Percentiles rank a stretch among this genome's conserved stretches.
Conservation (phyloP, 352 stramenopile genomes). For the Elongisporangium undulatum region DNA sequence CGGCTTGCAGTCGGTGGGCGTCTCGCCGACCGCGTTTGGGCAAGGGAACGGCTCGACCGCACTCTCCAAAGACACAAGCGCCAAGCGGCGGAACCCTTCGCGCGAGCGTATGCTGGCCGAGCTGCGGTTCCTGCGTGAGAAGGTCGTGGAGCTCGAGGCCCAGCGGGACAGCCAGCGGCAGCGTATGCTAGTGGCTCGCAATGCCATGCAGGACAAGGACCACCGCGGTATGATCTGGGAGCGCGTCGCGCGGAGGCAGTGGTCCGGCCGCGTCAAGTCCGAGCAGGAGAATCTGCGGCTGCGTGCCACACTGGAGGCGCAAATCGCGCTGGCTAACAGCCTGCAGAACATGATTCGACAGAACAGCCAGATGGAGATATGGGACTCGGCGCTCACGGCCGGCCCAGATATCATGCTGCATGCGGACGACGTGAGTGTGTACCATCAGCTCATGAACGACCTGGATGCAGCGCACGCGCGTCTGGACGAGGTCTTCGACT, state of each 20-base stretch:
- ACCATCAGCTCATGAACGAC: constrained; percentile 29
- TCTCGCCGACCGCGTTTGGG: not conserved
- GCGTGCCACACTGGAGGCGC: constrained; percentile 28
- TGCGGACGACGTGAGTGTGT: constrained; percentile 9
- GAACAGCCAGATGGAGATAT: constrained; percentile 21
- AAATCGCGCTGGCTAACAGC: constrained; percentile 41
- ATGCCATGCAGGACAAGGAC: not conserved
- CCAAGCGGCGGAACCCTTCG: constrained; percentile 38
- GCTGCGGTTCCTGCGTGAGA: constrained; percentile 30
- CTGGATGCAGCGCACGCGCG: constrained; percentile 31
- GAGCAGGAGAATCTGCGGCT: constrained; percentile 45
- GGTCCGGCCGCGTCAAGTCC: constrained; percentile 17
- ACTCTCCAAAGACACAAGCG: not conserved
- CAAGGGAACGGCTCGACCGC: not conserved
- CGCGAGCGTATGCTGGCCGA: constrained; percentile 45
- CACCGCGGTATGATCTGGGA: constrained; percentile 31
- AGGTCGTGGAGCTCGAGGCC: constrained; percentile 37
- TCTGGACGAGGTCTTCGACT: constrained; percentile 35
- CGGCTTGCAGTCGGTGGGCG: not conserved
- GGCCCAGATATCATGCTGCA: constrained; percentile 17
- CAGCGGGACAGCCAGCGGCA: not conserved
- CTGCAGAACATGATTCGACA: constrained; percentile 52
- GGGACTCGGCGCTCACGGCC: not conserved
- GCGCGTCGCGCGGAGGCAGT: constrained; percentile 42
- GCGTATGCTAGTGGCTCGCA: not conserved